Evolutionary conservation across 495 filamentous ascomycete species (phyloP), one percentile per base, ranked within the genome.

Genomic region (Penicillium goetzii): DNA sequence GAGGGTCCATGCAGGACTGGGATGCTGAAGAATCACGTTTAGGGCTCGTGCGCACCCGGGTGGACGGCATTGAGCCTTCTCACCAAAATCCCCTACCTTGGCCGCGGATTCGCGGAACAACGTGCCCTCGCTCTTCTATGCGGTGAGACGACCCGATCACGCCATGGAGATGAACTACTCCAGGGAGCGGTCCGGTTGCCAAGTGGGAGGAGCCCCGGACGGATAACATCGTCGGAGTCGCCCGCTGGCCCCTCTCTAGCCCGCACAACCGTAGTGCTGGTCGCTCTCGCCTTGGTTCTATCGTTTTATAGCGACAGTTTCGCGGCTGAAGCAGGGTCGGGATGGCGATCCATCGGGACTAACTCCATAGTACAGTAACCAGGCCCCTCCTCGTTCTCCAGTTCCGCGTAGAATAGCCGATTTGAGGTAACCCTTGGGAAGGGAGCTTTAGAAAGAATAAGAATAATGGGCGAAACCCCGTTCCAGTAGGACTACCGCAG

Each of bases 361-460:
- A 41, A 41, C 38, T 25, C 47, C 23, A 21, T 15, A 51, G 8
- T 10, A 21, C 7, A 51, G 8, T 10, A 30, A 30, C 25, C 25
- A 26, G 23, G 19, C 25, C 14, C 11, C 47, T 50, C 12, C 2
- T 28, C n/a, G 8, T 50, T 28, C 47, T 50, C 47, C 47, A 51
- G 26, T 45, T 34, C 55, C 59, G 63, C 59, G 53, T 66, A 61
- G 54, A 66, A 32, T 66, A 61, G 49, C 59, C 63, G 40, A 49
- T 61, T 65, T 17, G 45, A 59, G 56, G 56, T 54, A 30, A 33
- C 19, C 41, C 9, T 3, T 47, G 21, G 43, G n/a, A 47, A 47
- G 21, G 8, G n/a, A 43, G 41, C 36, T 43, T n/a, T 43, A 8
- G 26, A 34, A 41, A 47, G 50, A 47, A 52, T 33, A 7, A 1